Conservation (phyloP, 1,284 basidiomycete genomes). For the Mycena citricolor region DNA sequence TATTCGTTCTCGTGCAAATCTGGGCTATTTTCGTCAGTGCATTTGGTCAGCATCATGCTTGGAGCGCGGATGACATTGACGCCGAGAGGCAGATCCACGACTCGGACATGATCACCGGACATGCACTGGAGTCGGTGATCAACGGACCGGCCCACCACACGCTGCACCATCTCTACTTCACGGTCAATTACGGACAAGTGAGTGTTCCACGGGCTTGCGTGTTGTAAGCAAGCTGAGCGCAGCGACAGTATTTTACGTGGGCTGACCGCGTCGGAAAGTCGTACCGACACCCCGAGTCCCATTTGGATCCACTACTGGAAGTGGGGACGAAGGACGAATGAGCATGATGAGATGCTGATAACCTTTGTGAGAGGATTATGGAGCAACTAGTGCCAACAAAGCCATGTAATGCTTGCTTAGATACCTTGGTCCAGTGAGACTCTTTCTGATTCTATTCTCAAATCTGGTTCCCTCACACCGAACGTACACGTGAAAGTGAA, state of each 20-base stretch:
- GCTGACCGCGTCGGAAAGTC: constrained; percentile 84
- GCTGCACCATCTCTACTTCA: constrained; percentile 94
- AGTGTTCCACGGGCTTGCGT: background rate
- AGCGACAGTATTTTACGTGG: constrained; percentile 90
- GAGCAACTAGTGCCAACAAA: no score
- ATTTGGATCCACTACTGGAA: constrained; percentile 85
- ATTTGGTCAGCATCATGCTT: no score
- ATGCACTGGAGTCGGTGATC: constrained; percentile 86
- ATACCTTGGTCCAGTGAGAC: no score
- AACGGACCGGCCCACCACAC: constrained; percentile 99
- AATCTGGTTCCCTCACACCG: no score
- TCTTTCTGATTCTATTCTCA: no score
- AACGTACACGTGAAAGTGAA: no score
- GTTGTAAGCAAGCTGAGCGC: constrained; percentile 10
- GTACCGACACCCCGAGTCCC: constrained; percentile 83
- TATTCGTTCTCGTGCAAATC: constrained; percentile 89
- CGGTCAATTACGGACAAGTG: constrained; percentile 90
- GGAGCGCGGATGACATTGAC: no score
- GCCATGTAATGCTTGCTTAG: no score
- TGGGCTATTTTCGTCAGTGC: constrained; percentile 83
- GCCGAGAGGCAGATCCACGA: constrained; percentile 79
- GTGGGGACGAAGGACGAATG: no score
- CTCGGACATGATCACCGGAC: constrained; percentile 99
- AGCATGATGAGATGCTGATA: no score
- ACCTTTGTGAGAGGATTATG: no score